Evolutionary conservation across 2,329 filamentous ascomycete species (phyloP), one percentile per base, ranked within the genome.

Genomic region (Epichloe uncinata): DNA sequence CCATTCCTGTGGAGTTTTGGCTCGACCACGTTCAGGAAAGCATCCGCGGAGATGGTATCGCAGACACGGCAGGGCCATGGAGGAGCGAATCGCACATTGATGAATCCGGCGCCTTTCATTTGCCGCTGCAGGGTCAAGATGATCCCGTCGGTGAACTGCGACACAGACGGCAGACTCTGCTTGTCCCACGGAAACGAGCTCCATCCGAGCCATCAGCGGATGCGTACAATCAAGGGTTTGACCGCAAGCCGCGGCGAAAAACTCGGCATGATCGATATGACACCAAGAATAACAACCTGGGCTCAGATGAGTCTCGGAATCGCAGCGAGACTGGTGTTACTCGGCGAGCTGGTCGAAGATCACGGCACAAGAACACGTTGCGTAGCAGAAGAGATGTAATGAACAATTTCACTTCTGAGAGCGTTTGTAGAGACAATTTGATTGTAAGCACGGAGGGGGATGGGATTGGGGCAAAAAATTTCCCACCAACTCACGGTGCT

Each of bases 351-450:
- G 3, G 22, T 38, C 48, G 16, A 12, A 43, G 33, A 33, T 11
- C 47, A n/a, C 47, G 43, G 26, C 38, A 38, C 12, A 55, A 61
- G 35, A 61, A 62, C n/a, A 57, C 48, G 12, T 52, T 68, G 36
- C 58, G 60, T 5, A 67, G 67, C 0, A 62, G 69, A 13, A 69
- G 68, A 48, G 71, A 75, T 40, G 66, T 82, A 7, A 73, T 81
- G 62, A 62, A 69, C 6, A 73, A 73, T 18, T 85, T 84, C 53
- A 66, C 66, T 12, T 81, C 80, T 2, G 45, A 48, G 13, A 41
- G 15, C 4, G 13, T 53, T 9, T 45, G 40, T 13, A 50, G 40
- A 22, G 45, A 45, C 34, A 15, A 35, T 18, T 40, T 53, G 18
- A 50, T 44, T 33, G 51, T 52, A 50, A 48, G 51, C 20, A 7